Evolutionary conservation across 2,329 filamentous ascomycete genomes (phyloP), one percentile per base, ranked within the genome.

Genomic region (Xylariaceae sp.): DNA sequence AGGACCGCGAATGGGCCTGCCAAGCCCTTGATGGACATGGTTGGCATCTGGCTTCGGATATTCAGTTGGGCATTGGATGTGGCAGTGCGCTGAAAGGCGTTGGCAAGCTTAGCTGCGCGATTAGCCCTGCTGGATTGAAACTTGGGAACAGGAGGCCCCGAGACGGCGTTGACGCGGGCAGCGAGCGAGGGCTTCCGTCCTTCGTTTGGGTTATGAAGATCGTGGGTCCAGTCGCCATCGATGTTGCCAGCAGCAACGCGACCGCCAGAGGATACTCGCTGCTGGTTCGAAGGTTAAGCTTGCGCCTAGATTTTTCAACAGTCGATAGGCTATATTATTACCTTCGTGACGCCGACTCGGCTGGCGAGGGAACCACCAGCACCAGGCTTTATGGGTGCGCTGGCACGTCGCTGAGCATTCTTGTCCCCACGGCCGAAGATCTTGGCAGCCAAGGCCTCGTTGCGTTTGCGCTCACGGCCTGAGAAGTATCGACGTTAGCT

Each of bases 311-410:
- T 16, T 22, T 18, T 13, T 22, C 16, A 44, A 12, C 11, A n/a
- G 19, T 50, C 18, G n/a, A 18, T 12, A 39, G 5, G 38, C 22
- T 36, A 45, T 6, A 53, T 56, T 18, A 63, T 51, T 75, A 84
- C 84, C 82, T 91, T 91, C 63, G 81, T 83, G 45, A 91, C 77
- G 38, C 88, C 88, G 53, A 88, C 84, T 68, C 88, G 81, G 70
- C 85, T 88, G 50, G 88, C 83, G 46, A 91, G 79, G 3, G 82
- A 82, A 63, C 83, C 75, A 47, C 78, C 74, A 46, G 68, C 63
- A 51, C 68, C 66, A 55, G 71, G 67, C 63, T 75, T 81, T 51
- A 74, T 66, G 6, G 80, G 79, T 38, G 84, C 78, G 64, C 80
- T 86, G 47, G 79, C 71, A 33, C 77, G 71, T 60, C 85, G 82